Conservation (phyloP, 495 filamentous ascomycete genomes). For the Pyrenula massariospora region DNA sequence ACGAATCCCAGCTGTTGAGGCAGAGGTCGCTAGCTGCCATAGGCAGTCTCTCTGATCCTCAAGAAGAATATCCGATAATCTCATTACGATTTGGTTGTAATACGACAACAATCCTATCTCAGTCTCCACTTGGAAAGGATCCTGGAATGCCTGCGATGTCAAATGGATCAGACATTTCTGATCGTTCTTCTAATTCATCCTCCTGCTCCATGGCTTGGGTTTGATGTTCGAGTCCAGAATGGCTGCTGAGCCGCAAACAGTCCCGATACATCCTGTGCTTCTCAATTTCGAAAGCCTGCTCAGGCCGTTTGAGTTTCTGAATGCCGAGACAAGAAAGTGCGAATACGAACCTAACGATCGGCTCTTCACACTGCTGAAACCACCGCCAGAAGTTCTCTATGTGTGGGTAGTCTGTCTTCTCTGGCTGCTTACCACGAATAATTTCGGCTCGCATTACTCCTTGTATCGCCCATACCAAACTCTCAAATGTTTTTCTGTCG, state of each 20-base stretch:
- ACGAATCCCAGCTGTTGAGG: too few species aligned
- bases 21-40: too few species aligned
- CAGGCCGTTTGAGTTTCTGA: not conserved
- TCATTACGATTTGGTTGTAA: too few species aligned
- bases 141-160: too few species aligned
- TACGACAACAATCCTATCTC: too few species aligned
- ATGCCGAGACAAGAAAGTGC: not conserved
- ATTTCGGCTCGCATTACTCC: not conserved
- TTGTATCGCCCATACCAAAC: not conserved
- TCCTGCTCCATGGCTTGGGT: too few species aligned
- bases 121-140: too few species aligned
- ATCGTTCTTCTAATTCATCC: too few species aligned
- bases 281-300: not conserved
- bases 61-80: too few species aligned
- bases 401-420: not conserved
- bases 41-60: too few species aligned
- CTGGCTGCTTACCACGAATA: not conserved
- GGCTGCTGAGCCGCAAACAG: not conserved
- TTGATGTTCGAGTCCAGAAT: too few species aligned
- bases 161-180: too few species aligned
- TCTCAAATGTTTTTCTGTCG: not conserved
- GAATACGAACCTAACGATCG: not conserved
- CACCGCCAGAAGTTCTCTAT: not conserved
- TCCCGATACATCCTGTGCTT: not conserved
- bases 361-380: not conserved